Evolutionary conservation across 345 rosid genomes (phyloP).

Genomic region (Toxicodendron radicans): DNA sequence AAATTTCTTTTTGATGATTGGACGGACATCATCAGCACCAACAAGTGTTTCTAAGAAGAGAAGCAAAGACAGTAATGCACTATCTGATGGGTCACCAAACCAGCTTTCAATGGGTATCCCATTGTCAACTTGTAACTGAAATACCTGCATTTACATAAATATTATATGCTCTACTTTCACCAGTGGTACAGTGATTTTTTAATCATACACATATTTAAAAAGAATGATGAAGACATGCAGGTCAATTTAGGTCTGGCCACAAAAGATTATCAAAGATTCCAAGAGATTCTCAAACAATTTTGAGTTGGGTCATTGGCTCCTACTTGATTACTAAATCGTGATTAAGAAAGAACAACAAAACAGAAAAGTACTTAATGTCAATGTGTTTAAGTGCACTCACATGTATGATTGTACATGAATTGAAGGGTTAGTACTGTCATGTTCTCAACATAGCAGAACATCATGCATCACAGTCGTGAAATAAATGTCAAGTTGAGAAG

Average conservation of each 20-base stretch:
- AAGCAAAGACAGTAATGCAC: slow-evolving; percentile 23
- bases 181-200: not conserved
- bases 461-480: not conserved
- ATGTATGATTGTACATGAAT: not conserved
- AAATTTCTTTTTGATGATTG: slow-evolving; percentile 20
- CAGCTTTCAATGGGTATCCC: slow-evolving; percentile 27
- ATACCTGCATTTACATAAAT: slow-evolving; percentile 13
- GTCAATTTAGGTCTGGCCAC: not conserved
- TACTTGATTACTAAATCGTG: not conserved
- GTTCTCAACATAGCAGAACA: slow-evolving; percentile 4
- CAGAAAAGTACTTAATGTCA: not conserved
- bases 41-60: slow-evolving; percentile 24
- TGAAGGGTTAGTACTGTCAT: not conserved
- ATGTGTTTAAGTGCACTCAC: not conserved
- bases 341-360: not conserved
- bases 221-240: not conserved
- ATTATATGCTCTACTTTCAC: not conserved
- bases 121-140: slow-evolving; percentile 23
- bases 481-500: not conserved
- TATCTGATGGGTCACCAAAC: slow-evolving; percentile 27
- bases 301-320: not conserved
- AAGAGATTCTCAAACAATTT: not conserved
- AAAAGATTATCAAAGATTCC: not conserved
- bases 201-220: not conserved
- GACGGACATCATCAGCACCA: slow-evolving; percentile 22